phyloP scores from a whole-genome alignment of 169 alveolate genomes.

The Plasmodium cynomolgi region DNA sequence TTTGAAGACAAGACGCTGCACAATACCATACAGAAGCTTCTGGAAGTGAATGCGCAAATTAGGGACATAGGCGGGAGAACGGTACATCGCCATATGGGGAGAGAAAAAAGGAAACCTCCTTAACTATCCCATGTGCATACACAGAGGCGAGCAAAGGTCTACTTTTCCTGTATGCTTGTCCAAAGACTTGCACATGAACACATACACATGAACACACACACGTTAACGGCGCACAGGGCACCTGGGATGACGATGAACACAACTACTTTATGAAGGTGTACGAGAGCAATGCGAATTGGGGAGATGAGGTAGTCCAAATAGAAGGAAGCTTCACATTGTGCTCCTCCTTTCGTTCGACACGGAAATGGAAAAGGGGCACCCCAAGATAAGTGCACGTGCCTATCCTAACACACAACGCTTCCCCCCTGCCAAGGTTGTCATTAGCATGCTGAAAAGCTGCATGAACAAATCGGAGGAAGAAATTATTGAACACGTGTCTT shows the following conservation, averaged over 20 bases:
- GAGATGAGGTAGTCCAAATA: constrained; percentile 33
- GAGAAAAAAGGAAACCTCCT: not conserved
- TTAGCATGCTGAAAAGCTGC: constrained; percentile 19
- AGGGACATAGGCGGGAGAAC: constrained; percentile 53
- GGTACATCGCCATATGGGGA: constrained; percentile 19
- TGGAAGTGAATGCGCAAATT: constrained; percentile 30
- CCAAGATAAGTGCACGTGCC: not conserved
- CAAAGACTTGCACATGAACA: not conserved
- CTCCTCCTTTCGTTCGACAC: not conserved
- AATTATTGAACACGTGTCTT: constrained; percentile 22
- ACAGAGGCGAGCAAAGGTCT: not conserved
- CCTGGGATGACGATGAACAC: constrained; percentile 51
- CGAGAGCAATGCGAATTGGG: constrained; percentile 23
- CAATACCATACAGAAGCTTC: constrained; percentile 12
- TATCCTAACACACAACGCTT: not conserved
- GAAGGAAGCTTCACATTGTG: not conserved
- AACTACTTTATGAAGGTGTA: constrained; percentile 61
- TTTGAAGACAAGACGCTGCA: constrained; percentile 25
- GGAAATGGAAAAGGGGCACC: not conserved
- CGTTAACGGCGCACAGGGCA: constrained; percentile 21
- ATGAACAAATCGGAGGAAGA: constrained; percentile 44
- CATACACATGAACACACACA: not conserved
- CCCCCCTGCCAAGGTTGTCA: not conserved
- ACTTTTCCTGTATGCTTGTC: not conserved
- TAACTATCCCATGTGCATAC: not conserved